A percentile compares a stretch with the other conserved stretches of the same genome.
phyloP scores from a whole-genome alignment of 331 rosid genomes.

The Arachis monticola region DNA sequence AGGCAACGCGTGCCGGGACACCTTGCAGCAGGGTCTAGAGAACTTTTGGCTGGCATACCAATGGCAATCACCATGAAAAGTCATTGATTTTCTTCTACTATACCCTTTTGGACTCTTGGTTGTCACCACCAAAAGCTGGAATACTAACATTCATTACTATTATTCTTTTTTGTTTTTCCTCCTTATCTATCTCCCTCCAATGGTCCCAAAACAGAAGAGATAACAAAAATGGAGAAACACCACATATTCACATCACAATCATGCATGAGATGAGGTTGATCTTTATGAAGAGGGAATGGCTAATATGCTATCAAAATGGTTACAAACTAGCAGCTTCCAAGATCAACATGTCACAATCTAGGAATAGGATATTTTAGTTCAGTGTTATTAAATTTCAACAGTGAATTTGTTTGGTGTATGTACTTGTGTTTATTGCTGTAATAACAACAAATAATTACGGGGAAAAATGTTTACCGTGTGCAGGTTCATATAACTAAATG shows the following conservation, averaged over 20 bases:
- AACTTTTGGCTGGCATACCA: constrained; percentile 66
- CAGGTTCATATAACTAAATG: constrained; percentile 2
- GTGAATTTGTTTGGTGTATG: constrained; percentile 14
- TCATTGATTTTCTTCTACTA: constrained; percentile 10
- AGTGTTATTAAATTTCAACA: constrained; percentile 31
- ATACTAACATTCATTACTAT: constrained; percentile 36
- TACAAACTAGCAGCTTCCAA: background rate
- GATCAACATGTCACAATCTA: background rate
- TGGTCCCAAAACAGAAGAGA: constrained; percentile 17
- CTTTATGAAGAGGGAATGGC: constrained; percentile 35
- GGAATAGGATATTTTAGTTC: constrained; percentile 33
- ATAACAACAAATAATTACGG: constrained; percentile 29
- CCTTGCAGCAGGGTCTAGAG: constrained; percentile 58
- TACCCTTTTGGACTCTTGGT: no score
- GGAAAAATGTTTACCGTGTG: constrained; percentile 14
- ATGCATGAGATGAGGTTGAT: constrained; percentile 2
- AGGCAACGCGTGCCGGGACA: constrained; percentile 66
- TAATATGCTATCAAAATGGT: constrained; percentile 28
- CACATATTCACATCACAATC: background rate
- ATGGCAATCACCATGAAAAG: constrained; percentile 59
- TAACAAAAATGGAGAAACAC: constrained; percentile 17
- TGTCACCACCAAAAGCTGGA: constrained; percentile 1
- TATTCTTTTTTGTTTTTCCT: constrained; percentile 9
- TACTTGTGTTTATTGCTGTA: constrained; percentile 34
- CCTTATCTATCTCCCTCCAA: background rate